Percentiles rank a stretch among this genome's conserved stretches.
Evolutionary conservation across 768 basidiomycete species (phyloP).

Genomic region (Chalciporus sphaerocephalus): DNA sequence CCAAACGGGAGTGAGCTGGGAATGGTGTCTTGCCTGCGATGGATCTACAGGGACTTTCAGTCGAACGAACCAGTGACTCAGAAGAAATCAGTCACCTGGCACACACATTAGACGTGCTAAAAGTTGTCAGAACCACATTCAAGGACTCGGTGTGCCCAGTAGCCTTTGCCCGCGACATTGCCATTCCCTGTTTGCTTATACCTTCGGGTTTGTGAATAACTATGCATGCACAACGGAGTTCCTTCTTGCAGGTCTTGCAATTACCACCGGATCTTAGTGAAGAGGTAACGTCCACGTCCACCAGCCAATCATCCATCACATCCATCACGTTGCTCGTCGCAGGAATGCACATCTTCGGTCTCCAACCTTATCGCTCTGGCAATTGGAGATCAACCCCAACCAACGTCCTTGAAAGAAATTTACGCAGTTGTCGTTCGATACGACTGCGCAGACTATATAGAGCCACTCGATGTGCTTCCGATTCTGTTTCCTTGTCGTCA

Average conservation of each 20-base stretch:
- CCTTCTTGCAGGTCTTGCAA: conserved; percentile 17
- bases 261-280: conserved; percentile 22
- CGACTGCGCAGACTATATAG: conserved; percentile 20
- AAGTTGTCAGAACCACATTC: no score
- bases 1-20: no score
- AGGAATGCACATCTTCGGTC: conserved; percentile 18
- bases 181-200: no score
- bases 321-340: background rate
- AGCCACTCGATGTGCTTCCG: conserved; percentile 38
- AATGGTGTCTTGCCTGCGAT: no score
- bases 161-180: no score
- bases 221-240: conserved; percentile 7
- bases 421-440: conserved; percentile 14
- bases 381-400: background rate
- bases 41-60: no score
- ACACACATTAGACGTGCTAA: no score
- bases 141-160: no score
- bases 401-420: conserved; percentile 17
- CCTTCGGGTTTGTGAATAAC: no score
- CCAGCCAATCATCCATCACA: background rate
- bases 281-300: conserved; percentile 17
- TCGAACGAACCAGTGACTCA: no score
- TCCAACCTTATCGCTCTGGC: conserved; percentile 22
- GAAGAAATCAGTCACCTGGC: no score
- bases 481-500: conserved; percentile 30